Base-by-base conservation (phyloP, 495 filamentous ascomycete species). In the Penicillium egyptiacum region DNA sequence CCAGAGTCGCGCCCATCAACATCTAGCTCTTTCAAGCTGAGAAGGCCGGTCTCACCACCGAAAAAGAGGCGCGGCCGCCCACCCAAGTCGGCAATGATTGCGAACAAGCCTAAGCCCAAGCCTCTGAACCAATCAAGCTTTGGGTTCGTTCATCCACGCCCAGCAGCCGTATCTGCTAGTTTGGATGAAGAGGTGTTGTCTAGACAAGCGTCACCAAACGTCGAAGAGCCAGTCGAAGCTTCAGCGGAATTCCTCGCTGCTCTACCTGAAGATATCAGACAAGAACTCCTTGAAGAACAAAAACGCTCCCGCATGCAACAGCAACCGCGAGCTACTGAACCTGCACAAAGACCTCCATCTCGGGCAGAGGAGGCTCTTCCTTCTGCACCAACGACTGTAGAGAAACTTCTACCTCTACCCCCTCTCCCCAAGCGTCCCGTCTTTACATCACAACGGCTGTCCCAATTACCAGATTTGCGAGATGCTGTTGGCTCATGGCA, bases 201-300 rank as follows among this genome's bases (percentile, higher is more conserved):
- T 5, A 47, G 60, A 30, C 64, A 65, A 39, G 28, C 57, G 11
- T 65, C 66, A 28, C 62, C 66, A 17, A 58, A 56, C 5, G 19
- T 53, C 12, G 66, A 67, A 30, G 55, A 64, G 7, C 47, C 69
- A 41, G 67, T 75, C 8, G 81, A 81, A 8, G 68, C 89, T 7
- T 89, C 91, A 46, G 74, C 79, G 0, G 84, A 84, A 6, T 92
- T 94, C 71, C 84, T 96, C 31, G 83, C 87, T 12, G 91, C 90
- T 20, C 75, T 96, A 0, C 92, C 92, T 0, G 86, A 88, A 53
- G 89, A 96, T 50, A 81, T 96, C 47, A 84, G 90, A 33, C 70
- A 70, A 20, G 92, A 96, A 74, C 79, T 96, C 14, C 68, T 96
- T 9, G 84, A 80, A 6, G 86, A 96, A 62, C 85, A 90, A 55